These are phyloP conservation scores for Verticillium longisporum DNA, from an alignment of 2,329 filamentous ascomycete genomes.

Conservation along the genomic window DNA sequence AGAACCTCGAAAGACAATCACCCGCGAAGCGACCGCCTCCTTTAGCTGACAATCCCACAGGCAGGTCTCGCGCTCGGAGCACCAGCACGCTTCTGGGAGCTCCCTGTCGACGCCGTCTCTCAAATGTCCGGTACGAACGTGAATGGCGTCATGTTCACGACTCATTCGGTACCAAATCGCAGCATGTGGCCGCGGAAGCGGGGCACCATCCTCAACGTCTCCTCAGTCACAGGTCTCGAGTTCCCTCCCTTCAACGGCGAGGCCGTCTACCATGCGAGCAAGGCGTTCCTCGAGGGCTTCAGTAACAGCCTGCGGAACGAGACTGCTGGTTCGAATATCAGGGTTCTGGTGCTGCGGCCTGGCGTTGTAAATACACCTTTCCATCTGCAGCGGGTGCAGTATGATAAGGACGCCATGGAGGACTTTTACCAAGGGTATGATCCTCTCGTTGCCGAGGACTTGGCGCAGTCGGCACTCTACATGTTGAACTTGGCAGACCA, in stretches of 20 bases:
- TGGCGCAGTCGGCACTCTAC: conserved; percentile 32
- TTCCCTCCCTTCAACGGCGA: conserved; percentile 41
- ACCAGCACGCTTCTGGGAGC: conserved; percentile 30
- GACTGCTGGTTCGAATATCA: conserved; percentile 35
- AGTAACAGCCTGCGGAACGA: conserved; percentile 41
- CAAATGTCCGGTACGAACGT: conserved; percentile 42
- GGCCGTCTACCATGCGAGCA: conserved; percentile 39
- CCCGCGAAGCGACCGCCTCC: no score
- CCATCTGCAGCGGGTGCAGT: conserved; percentile 35
- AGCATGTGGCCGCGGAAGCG: conserved; percentile 28
- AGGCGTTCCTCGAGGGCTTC: conserved; percentile 40
- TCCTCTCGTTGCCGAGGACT: conserved; percentile 32
- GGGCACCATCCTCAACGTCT: conserved; percentile 38
- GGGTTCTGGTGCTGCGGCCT: conserved; percentile 36
- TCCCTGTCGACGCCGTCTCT: conserved; percentile 30
- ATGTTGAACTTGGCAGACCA: conserved; percentile 32
- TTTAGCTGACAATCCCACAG: conserved; percentile 7
- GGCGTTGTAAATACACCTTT: conserved; percentile 42
- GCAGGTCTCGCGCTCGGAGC: conserved; percentile 40
- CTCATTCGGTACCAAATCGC: conserved; percentile 35
- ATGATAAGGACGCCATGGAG: conserved; percentile 30
- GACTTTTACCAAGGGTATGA: conserved; percentile 24
- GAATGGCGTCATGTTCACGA: conserved; percentile 37
- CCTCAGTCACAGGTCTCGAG: conserved; percentile 37
- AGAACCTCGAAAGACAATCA: not conserved